phyloP scores from a whole-genome alignment of 1,284 basidiomycete genomes.

The Termitomyces sp. region DNA sequence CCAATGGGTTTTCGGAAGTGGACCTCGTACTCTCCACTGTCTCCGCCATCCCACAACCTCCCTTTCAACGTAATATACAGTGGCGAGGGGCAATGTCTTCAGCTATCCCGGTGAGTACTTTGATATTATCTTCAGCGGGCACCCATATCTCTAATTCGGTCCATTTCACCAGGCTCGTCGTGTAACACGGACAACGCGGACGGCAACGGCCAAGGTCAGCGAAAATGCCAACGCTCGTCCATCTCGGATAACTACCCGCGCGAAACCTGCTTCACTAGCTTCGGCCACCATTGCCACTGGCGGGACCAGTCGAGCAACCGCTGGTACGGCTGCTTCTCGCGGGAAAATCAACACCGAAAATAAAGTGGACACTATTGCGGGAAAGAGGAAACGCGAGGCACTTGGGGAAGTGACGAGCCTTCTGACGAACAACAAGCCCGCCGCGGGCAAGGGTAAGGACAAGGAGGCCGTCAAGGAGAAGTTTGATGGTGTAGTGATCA shows the following conservation, averaged over 20 bases:
- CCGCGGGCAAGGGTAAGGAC: conserved; percentile 40
- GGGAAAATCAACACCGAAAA: conserved; percentile 44
- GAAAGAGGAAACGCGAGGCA: conserved; percentile 72
- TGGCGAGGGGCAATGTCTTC: conserved; percentile 30
- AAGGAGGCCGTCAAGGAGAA: conserved; percentile 39
- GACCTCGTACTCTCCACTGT: conserved; percentile 15
- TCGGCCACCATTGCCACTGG: conserved; percentile 33
- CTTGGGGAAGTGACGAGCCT: conserved; percentile 61
- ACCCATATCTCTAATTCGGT: not conserved
- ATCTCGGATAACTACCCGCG: conserved; percentile 47
- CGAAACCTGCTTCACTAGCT: conserved; percentile 47
- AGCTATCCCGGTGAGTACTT: conserved; percentile 28
- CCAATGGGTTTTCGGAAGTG: conserved; percentile 18
- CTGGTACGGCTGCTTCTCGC: conserved; percentile 44
- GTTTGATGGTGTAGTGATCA: conserved; percentile 52
- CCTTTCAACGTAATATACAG: conserved; percentile 16
- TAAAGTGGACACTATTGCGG: conserved; percentile 38
- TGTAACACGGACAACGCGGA: conserved; percentile 50
- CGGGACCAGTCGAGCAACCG: conserved; percentile 34
- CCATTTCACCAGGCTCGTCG: conserved; percentile 26
- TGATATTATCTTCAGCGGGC: not conserved
- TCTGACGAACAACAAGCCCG: conserved; percentile 41
- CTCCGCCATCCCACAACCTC: conserved; percentile 10
- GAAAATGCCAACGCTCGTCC: conserved; percentile 61
- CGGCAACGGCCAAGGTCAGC: conserved; percentile 51